Percentiles rank a stretch among this genome's conserved stretches.
phyloP scores from a whole-genome alignment of 2,329 filamentous ascomycete genomes.

The Aspergillus jensenii region DNA sequence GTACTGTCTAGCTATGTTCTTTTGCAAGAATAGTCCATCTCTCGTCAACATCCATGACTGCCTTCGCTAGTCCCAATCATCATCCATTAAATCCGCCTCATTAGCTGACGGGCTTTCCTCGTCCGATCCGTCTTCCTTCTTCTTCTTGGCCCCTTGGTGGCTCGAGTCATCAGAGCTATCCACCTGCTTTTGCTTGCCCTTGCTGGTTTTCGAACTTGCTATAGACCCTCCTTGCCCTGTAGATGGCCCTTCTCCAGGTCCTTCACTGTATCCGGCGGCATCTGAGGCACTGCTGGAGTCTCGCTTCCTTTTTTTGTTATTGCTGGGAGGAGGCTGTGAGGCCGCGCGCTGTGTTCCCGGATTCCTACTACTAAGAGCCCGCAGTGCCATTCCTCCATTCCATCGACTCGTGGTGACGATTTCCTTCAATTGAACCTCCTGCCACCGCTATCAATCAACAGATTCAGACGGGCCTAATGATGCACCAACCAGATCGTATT shows the following conservation, averaged over 20 bases:
- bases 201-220: neutral
- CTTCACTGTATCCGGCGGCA: neutral
- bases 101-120: too few species aligned
- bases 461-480: too few species aligned
- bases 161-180: neutral
- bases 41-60: too few species aligned
- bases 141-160: neutral
- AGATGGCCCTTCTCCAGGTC: neutral
- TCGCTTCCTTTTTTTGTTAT: neutral
- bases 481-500: too few species aligned
- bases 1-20: too few species aligned
- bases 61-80: too few species aligned
- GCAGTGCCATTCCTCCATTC: too few species aligned
- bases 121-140: neutral
- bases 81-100: too few species aligned
- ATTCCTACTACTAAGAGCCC: neutral
- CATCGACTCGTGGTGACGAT: too few species aligned
- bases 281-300: neutral
- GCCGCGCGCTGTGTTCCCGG: neutral
- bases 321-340: neutral
- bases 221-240: neutral
- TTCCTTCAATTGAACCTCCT: too few species aligned
- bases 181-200: neutral
- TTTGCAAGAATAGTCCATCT: too few species aligned
- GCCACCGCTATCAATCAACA: too few species aligned